Base-by-base conservation (phyloP, 2,329 filamentous ascomycete species). In the Bimuria novae-zelandiae region DNA sequence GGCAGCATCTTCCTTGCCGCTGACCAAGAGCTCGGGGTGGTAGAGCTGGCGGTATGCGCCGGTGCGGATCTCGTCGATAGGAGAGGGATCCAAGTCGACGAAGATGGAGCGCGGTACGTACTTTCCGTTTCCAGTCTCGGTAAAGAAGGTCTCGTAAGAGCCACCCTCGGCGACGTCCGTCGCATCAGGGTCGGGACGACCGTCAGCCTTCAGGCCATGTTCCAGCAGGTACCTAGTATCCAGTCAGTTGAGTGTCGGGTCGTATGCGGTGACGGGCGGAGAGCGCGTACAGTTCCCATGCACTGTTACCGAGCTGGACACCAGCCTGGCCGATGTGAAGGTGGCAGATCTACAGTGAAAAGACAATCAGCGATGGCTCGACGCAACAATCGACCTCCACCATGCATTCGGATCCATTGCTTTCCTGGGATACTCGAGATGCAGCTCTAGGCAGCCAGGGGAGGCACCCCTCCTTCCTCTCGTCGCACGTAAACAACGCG, bases 1-100 rank as follows among this genome's bases (percentile, higher is more conserved):
- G 77, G 86, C 85, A 54, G 87, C 86, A 82, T 89, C 87, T 75
- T 89, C 87, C 81, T 89, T 89, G 76, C 86, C 86, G 74, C 83
- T 89, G 71, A 89, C 84, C 70, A 89, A 76, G 64, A 86, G 80
- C 79, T 89, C 86, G 40, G 86, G 86, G 77, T 89, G 86, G 80
- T 88, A 89, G 56, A 89, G 82, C 70, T 86, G 81, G 65, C 85
- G 84, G 77, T 88, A 89, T 60, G 68, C 57, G 55, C 86, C 86
- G 49, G 85, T 89, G 55, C 86, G 84, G 76, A 89, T 88, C 80
- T 89, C 87, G 66, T 89, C 87, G 64, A 89, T 87, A 55, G 86
- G 86, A 60, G 86, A 89, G 49, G 87, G 85, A 77, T 89, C 86
- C 62, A 89, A 79, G 71, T 89, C 86, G 77, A 88, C 83, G 67